Evolutionary conservation across 179 eudicot genomes (phyloP).

Genomic region (Silene noctiflora): DNA sequence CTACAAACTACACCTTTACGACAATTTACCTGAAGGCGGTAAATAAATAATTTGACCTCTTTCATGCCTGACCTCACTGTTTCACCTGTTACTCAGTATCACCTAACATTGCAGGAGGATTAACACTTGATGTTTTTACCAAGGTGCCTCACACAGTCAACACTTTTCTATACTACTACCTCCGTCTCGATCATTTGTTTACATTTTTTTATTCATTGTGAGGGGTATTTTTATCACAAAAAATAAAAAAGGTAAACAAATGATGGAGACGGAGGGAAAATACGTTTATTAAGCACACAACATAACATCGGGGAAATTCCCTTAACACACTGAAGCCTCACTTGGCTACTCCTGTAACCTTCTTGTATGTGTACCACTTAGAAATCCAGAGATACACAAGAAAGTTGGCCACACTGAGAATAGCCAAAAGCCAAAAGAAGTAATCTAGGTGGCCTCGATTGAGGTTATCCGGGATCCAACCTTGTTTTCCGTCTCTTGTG

Average conservation of each 20-base stretch:
- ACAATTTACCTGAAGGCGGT: not conserved
- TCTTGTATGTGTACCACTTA: slow-evolving; percentile 18
- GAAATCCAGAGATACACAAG: slow-evolving; percentile 28
- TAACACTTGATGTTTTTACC: too few relatives aligned
- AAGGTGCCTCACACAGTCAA: too few relatives aligned
- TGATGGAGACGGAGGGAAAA: too few relatives aligned
- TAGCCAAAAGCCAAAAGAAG: slow-evolving; percentile 56
- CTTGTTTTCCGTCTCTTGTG: slow-evolving; percentile 35
- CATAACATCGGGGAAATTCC: not conserved
- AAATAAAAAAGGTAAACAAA: too few relatives aligned
- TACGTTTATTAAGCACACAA: too few relatives aligned
- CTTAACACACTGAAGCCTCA: not conserved
- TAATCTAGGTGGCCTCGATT: slow-evolving; percentile 48
- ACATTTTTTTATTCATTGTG: too few relatives aligned
- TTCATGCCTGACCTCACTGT: not conserved
- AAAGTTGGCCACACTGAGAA: slow-evolving; percentile 42
- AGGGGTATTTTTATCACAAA: too few relatives aligned
- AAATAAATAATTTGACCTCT: not conserved
- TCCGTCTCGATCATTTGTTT: too few relatives aligned
- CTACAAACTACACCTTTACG: not conserved
- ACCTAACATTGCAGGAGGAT: not conserved
- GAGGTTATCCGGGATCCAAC: slow-evolving; percentile 56
- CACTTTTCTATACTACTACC: too few relatives aligned
- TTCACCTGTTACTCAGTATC: not conserved
- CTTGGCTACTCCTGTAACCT: slow-evolving; percentile 4